These are phyloP conservation scores for Poa annua DNA, from an alignment of 176 grass and related monocot species.

Conservation along the genomic window DNA sequence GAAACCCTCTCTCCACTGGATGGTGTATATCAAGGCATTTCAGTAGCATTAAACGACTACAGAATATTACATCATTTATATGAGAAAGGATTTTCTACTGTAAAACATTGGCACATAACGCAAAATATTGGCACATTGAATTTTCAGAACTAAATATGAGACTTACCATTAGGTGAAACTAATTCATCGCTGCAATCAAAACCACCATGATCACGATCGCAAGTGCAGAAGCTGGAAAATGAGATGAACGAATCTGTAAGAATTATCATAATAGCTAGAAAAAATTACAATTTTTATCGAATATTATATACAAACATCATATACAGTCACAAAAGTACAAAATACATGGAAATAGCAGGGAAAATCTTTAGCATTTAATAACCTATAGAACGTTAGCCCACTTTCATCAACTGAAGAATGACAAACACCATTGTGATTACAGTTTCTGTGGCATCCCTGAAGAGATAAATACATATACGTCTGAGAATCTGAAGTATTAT, in stretches of 20 bases:
- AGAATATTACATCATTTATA: neutral
- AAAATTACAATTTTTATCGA: conserved; percentile 11
- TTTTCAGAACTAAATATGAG: conserved; percentile 33
- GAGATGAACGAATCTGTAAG: conserved; percentile 37
- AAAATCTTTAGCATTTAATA: conserved; percentile 43
- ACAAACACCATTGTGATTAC: conserved; percentile 78
- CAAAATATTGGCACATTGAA: neutral
- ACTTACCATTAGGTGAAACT: conserved; percentile 83
- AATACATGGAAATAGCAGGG: conserved; percentile 21
- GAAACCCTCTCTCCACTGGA: neutral
- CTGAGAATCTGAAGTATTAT: conserved; percentile 42
- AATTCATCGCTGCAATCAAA: conserved; percentile 93
- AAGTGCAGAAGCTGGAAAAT: conserved; percentile 74
- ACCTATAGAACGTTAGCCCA: conserved; percentile 94
- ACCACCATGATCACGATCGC: conserved; percentile 95
- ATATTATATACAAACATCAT: conserved; percentile 25
- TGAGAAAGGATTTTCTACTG: conserved; percentile 3
- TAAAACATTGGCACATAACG: neutral
- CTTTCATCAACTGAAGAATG: conserved; percentile 86
- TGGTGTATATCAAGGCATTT: conserved; percentile 14
- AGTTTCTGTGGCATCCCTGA: conserved; percentile 81
- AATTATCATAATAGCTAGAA: neutral
- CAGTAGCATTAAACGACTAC: conserved; percentile 7
- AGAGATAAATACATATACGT: conserved; percentile 82
- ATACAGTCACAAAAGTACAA: conserved; percentile 17